Evolutionary conservation across 768 basidiomycete genomes (phyloP).

Genomic region (Russula sp.): DNA sequence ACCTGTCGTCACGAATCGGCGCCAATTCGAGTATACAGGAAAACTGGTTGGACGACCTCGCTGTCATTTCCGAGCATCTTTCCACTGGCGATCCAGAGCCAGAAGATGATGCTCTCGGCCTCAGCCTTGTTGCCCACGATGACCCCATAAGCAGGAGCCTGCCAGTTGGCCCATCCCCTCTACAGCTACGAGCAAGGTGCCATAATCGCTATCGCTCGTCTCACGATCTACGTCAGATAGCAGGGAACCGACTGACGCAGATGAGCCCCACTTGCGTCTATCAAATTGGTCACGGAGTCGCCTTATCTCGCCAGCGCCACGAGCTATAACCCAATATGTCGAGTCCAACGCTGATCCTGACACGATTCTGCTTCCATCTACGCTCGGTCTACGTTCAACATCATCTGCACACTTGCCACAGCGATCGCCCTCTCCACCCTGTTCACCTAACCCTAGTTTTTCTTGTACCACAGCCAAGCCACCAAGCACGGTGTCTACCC

Average conservation of each 20-base stretch:
- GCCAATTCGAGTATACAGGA: slow-evolving; percentile 46
- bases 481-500: slow-evolving; percentile 56
- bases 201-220: slow-evolving; percentile 21
- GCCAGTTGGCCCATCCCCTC: slow-evolving; percentile 30
- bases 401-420: slow-evolving; percentile 29
- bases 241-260: neutral
- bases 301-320: slow-evolving; percentile 65
- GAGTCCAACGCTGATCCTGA: slow-evolving; percentile 53
- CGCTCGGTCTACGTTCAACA: slow-evolving; percentile 55
- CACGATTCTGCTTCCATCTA: slow-evolving; percentile 63
- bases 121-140: slow-evolving; percentile 7
- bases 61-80: slow-evolving; percentile 41
- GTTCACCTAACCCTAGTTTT: slow-evolving; percentile 9
- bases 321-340: slow-evolving; percentile 73
- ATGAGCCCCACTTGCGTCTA: slow-evolving; percentile 48
- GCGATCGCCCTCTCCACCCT: slow-evolving; percentile 26
- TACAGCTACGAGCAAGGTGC: slow-evolving; percentile 13
- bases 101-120: slow-evolving; percentile 14
- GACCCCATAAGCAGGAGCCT: slow-evolving; percentile 36
- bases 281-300: slow-evolving; percentile 51
- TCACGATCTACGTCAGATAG: slow-evolving; percentile 16
- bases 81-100: slow-evolving; percentile 11
- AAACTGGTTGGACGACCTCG: slow-evolving; percentile 66
- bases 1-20: slow-evolving; percentile 52
- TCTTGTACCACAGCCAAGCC: slow-evolving; percentile 26